phyloP scores from a whole-genome alignment of 257 asterid species.

The Jaltomata sinuosa region DNA sequence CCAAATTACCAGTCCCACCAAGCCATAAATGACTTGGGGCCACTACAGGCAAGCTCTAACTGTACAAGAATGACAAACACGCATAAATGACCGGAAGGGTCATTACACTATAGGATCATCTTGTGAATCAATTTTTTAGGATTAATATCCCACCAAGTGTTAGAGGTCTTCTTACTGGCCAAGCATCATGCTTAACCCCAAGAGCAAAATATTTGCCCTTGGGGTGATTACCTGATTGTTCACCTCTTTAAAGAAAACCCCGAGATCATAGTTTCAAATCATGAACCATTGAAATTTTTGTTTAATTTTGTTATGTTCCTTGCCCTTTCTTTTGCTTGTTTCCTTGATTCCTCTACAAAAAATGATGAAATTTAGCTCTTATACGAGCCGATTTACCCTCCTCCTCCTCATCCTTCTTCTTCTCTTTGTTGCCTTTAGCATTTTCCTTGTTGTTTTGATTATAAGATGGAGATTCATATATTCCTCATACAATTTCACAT shows the following conservation, averaged over 20 bases:
- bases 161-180: too few species aligned
- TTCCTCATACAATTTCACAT: constrained; percentile 13
- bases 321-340: constrained; percentile 67
- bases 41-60: too few species aligned
- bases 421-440: background rate
- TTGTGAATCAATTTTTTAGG: too few species aligned
- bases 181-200: too few species aligned
- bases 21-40: too few species aligned
- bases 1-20: too few species aligned
- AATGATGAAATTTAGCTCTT: constrained; percentile 1
- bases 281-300: constrained; percentile 8
- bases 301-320: constrained; percentile 58
- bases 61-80: too few species aligned
- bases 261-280: background rate
- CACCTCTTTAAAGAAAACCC: background rate
- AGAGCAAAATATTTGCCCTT: too few species aligned
- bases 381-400: constrained; percentile 5
- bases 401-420: background rate
- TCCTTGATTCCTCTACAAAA: constrained; percentile 34
- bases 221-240: background rate
- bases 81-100: too few species aligned
- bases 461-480: constrained; percentile 8
- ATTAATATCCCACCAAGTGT: too few species aligned
- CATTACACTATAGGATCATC: too few species aligned
- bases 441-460: background rate